These are phyloP conservation scores for Euphorbia neoarborescens DNA, from an alignment of 441 rosid species.

Conservation along the genomic window DNA sequence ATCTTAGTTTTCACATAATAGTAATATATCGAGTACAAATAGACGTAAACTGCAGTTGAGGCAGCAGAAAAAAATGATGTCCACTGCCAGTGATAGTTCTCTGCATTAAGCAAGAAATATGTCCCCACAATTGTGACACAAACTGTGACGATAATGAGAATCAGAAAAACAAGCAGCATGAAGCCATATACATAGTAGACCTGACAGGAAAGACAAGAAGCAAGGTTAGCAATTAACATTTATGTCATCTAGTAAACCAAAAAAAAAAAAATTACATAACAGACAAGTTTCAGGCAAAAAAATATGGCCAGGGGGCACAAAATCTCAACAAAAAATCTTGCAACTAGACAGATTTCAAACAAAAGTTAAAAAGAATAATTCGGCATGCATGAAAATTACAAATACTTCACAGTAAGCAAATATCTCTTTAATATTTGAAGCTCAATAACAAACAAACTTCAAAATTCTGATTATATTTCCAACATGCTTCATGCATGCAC, in stretches of 20 bases:
- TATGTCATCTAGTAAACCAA: not conserved
- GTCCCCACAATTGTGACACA: constrained; percentile 95
- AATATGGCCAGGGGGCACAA: too few relatives aligned
- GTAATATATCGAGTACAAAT: constrained; percentile 82
- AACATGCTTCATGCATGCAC: not conserved
- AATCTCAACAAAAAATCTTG: not conserved
- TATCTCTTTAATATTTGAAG: not conserved
- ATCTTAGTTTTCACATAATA: constrained; percentile 87
- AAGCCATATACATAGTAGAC: constrained; percentile 93
- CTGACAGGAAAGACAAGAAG: constrained; percentile 31
- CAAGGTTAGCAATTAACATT: not conserved
- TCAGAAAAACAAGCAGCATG: constrained; percentile 84
- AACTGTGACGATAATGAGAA: constrained; percentile 76
- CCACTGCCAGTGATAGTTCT: constrained; percentile 98
- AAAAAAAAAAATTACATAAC: not conserved
- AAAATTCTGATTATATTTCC: not conserved
- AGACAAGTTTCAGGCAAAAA: not conserved
- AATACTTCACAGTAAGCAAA: not conserved
- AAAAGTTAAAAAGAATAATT: too few relatives aligned
- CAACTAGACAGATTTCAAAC: not conserved
- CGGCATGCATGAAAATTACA: not conserved
- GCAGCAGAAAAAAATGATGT: constrained; percentile 94
- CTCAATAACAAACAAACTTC: not conserved
- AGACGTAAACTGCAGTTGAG: constrained; percentile 87
- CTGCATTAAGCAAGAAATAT: constrained; percentile 86